These are phyloP conservation scores for Globisporangium alternatum DNA, from an alignment of 352 stramenopile genomes.

Conservation along the genomic window DNA sequence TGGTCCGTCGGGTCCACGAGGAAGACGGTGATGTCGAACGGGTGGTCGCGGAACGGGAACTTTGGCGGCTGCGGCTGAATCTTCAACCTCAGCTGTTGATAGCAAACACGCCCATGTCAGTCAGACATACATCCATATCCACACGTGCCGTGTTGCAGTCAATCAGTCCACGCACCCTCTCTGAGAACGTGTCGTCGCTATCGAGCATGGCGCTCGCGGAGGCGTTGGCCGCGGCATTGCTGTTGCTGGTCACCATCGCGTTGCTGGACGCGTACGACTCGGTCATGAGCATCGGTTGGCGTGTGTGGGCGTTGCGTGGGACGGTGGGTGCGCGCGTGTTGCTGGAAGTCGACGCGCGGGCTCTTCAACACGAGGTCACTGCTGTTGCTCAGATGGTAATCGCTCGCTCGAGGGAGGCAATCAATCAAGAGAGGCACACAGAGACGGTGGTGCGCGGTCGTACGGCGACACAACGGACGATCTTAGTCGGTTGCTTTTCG, in stretches of 20 bases:
- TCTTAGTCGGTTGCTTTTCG: slow-evolving; percentile 29
- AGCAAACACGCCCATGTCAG: background rate
- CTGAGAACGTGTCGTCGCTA: slow-evolving; percentile 53
- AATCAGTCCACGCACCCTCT: slow-evolving; percentile 33
- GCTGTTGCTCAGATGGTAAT: background rate
- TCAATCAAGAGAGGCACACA: background rate
- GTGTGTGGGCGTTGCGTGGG: background rate
- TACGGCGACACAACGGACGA: background rate
- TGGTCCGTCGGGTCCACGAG: slow-evolving; percentile 80
- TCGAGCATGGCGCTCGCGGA: slow-evolving; percentile 33
- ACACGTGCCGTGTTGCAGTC: background rate
- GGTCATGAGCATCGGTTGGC: slow-evolving; percentile 55
- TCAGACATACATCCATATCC: background rate
- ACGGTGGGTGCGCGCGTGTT: slow-evolving; percentile 2
- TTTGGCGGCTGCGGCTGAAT: slow-evolving; percentile 82
- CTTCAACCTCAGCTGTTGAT: slow-evolving; percentile 61
- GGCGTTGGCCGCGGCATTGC: slow-evolving; percentile 10
- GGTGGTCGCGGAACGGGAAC: slow-evolving; percentile 84
- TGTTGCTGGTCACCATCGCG: background rate
- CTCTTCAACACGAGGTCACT: background rate
- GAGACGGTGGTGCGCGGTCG: background rate
- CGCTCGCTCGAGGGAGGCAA: background rate
- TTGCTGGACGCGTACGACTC: slow-evolving; percentile 42
- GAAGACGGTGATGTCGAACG: slow-evolving; percentile 86
- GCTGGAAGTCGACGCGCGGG: slow-evolving; percentile 1